Percentiles rank a stretch among this genome's conserved stretches.
phyloP scores from a whole-genome alignment of 2,329 filamentous ascomycete species.

The Colletotrichum somersetense region DNA sequence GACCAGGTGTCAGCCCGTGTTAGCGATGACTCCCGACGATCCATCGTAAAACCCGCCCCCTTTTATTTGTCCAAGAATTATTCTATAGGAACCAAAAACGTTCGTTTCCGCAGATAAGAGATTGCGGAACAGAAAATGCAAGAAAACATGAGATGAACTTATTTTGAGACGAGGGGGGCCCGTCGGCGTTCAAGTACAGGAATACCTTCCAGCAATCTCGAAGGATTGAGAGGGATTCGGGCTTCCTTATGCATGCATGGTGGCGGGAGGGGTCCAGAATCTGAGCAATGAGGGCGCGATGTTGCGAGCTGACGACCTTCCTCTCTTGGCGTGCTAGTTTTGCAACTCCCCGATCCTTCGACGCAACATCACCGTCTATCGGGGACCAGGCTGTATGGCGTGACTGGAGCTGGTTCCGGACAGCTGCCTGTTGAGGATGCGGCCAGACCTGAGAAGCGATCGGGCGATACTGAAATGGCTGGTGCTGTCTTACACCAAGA shows the following conservation, averaged over 20 bases:
- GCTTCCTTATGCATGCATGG: slow-evolving; percentile 6
- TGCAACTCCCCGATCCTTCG: slow-evolving; percentile 1
- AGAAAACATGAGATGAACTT: background rate
- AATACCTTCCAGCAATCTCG: background rate
- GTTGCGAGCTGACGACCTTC: slow-evolving; percentile 24
- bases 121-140: rapidly evolving
- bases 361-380: background rate
- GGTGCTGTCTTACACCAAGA: background rate
- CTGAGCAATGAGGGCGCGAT: background rate
- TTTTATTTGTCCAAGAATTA: no score
- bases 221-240: slow-evolving; percentile 12
- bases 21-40: background rate
- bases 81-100: no score
- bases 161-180: background rate
- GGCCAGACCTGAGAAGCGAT: background rate
- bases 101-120: background rate
- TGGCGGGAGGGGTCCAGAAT: background rate
- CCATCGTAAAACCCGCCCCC: background rate
- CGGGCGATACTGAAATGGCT: background rate
- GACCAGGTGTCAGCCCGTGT: background rate
- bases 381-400: background rate
- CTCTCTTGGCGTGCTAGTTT: background rate
- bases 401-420: background rate
- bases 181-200: background rate
- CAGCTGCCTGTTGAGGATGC: background rate